phyloP scores from a whole-genome alignment of 768 basidiomycete species.

The Naematelia encephala region DNA sequence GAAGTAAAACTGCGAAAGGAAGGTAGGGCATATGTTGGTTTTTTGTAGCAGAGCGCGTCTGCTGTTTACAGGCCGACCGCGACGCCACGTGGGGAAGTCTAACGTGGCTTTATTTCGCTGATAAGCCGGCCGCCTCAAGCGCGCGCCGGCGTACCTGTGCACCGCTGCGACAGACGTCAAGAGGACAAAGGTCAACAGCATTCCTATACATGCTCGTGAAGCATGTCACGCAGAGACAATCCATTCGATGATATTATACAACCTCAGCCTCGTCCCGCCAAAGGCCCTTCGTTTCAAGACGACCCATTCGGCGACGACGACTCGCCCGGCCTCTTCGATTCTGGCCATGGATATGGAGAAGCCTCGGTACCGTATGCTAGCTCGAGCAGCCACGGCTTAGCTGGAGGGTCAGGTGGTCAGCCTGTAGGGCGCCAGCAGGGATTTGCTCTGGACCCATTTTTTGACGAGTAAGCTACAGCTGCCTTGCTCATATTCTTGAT shows the following conservation, averaged over 20 bases:
- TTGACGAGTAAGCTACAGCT: slow-evolving; percentile 44
- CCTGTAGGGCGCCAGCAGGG: slow-evolving; percentile 30
- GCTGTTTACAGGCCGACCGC: too few relatives aligned
- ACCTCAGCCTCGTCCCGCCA: slow-evolving; percentile 22
- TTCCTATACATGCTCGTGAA: background rate
- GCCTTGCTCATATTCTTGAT: background rate
- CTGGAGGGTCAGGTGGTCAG: slow-evolving; percentile 2
- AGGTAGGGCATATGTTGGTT: too few relatives aligned
- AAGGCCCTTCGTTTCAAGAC: slow-evolving; percentile 11
- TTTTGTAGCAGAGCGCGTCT: too few relatives aligned
- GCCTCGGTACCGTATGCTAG: background rate
- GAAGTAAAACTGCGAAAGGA: too few relatives aligned
- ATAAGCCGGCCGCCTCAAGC: too few relatives aligned
- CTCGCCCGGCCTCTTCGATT: slow-evolving; percentile 17
- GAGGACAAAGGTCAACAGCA: too few relatives aligned
- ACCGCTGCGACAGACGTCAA: background rate
- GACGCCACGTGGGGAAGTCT: too few relatives aligned
- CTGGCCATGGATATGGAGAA: slow-evolving; percentile 2
- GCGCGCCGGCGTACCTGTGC: too few relatives aligned
- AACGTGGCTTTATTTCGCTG: too few relatives aligned
- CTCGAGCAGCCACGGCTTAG: background rate
- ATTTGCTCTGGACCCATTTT: slow-evolving; percentile 47
- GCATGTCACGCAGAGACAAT: slow-evolving; percentile 14
- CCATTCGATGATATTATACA: slow-evolving; percentile 45
- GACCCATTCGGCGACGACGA: slow-evolving; percentile 37